Base-by-base conservation (phyloP, 202 grass and related monocot species). In the Saccharum hybrid region DNA sequence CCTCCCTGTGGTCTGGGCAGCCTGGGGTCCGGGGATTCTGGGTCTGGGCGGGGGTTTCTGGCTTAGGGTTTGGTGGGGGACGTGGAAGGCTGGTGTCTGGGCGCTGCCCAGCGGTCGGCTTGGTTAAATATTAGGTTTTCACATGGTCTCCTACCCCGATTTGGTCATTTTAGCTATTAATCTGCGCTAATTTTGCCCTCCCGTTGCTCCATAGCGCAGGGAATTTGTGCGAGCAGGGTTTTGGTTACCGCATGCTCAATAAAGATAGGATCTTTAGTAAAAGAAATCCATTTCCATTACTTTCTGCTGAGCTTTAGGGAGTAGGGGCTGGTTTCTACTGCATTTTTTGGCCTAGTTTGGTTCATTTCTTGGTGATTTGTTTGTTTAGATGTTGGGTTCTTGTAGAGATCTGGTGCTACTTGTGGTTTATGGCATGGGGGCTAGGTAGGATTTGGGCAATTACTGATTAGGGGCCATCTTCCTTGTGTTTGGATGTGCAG, bases 91-190 rank as follows among this genome's bases (percentile, higher is more conserved):
- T 10, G 11, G 13, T 22, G 9, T 6, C 59, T 37, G 49, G 77
- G 70, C 43, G 28, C 62, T 48, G 82, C 36, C 18, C 77, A 21
- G 42, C 46, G 10, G n/a, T 3, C 66, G 12, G 54, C 67, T 42
- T 1, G 21, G 76, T 23, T 76, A 28, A 87, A 81, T 76, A 56
- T 21, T 76, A 65, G 57, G 23, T 80, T 90, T 5, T 57, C 26
- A 37, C 10, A 42, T 61, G 54, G 10, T 37, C 51, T 77, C 28
- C 63, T 49, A 16, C 75, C 78, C 19, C 33, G 77, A 74, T 84
- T 84, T 79, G 75, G 26, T 6, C 37, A 28, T 38, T 74, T 46
- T 66, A 79, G 67, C 63, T 71, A 48, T 36, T 83, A 80, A 86
- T 46, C 40, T 7, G 21, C 57, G 49, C 54, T 79, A 68, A 71